A percentile compares a stretch with the other conserved stretches of the same genome.
Conservation (phyloP, 495 filamentous ascomycete genomes). For the Aspergillus campestris region DNA sequence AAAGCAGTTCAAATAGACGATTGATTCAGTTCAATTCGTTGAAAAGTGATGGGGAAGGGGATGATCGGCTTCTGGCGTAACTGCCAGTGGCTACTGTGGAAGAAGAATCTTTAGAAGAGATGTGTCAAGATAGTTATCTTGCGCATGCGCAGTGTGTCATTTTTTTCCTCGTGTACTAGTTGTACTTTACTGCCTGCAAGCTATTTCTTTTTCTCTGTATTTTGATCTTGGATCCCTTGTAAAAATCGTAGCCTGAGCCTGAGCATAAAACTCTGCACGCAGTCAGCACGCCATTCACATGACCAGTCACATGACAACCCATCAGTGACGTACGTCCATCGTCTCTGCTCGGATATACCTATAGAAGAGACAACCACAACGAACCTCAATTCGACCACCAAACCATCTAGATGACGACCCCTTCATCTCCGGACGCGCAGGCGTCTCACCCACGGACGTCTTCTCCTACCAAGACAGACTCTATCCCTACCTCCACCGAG, state of each 20-base stretch:
- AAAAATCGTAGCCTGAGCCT: slow-evolving; percentile 26
- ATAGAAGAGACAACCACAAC: no score
- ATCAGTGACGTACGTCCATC: no score
- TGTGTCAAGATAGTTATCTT: slow-evolving; percentile 39
- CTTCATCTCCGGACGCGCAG: slow-evolving; percentile 38
- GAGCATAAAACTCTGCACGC: no score
- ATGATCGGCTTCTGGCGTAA: slow-evolving; percentile 17
- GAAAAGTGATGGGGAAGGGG: slow-evolving; percentile 27
- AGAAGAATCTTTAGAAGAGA: slow-evolving; percentile 41
- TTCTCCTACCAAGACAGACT: slow-evolving; percentile 10
- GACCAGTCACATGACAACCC: no score
- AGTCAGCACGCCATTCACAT: no score
- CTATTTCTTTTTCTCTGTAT: slow-evolving; percentile 37
- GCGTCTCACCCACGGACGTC: background rate
- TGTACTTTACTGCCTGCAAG: slow-evolving; percentile 53
- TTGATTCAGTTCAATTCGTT: slow-evolving; percentile 17
- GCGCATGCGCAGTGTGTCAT: slow-evolving; percentile 40
- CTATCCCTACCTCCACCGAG: background rate
- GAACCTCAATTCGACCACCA: no score
- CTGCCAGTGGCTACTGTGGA: slow-evolving; percentile 19
- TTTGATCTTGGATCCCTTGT: slow-evolving; percentile 45
- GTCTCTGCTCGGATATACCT: no score
- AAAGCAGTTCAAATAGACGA: slow-evolving; percentile 90
- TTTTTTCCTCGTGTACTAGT: slow-evolving; percentile 37
- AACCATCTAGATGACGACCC: slow-evolving; percentile 6